Base-by-base conservation (phyloP, 768 basidiomycete genomes). In the Rhizopogon salebrosus region DNA sequence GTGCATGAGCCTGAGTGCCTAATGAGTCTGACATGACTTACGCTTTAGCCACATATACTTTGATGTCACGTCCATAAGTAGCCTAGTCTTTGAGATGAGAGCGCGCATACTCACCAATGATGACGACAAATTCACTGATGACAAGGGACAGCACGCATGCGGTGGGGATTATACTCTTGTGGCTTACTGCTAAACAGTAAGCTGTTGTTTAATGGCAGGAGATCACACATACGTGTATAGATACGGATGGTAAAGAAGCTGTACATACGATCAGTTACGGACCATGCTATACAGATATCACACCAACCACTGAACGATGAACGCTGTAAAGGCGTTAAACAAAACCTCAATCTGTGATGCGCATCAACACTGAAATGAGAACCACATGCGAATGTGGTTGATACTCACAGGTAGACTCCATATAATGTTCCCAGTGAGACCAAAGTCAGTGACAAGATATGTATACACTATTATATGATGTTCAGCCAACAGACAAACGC, bases 301-400 rank as follows among this genome's bases (percentile, higher is more conserved):
- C 26, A 20, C 42, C 9, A 13, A 43, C 42, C 42, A 69, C 67
- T 80, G 80, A 3, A 80, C 79, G 22, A 79, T 64, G n/a, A 69
- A 67, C 4, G 70, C 78, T 14, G 76, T 79, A 22, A 79, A 61
- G 22, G 75, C 78, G 58, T 76, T 78, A 62, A 78, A 77, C 24
- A 78, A 58, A 23, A 78, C 75, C 55, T 76, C 75, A 24, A 74
- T 69, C 75, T 75, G 22, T 41, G 10, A 27, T 3, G 11, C 6
- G 20, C 18, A 18, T 43, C n/a, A 29, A 27, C 26, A 11, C 27
- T 42, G 9, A 29, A 26, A 13, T 11, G 11, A 43, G 11, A 29
- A 24, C 11, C 18, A 27, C 11, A 18, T 11, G 11, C 37, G 23
- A 50, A n/a, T n/a, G n/a, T n/a, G n/a, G n/a, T n/a, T n/a, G n/a